Conservation (phyloP, 2,329 filamentous ascomycete species). For the Sporothrix phasma region DNA sequence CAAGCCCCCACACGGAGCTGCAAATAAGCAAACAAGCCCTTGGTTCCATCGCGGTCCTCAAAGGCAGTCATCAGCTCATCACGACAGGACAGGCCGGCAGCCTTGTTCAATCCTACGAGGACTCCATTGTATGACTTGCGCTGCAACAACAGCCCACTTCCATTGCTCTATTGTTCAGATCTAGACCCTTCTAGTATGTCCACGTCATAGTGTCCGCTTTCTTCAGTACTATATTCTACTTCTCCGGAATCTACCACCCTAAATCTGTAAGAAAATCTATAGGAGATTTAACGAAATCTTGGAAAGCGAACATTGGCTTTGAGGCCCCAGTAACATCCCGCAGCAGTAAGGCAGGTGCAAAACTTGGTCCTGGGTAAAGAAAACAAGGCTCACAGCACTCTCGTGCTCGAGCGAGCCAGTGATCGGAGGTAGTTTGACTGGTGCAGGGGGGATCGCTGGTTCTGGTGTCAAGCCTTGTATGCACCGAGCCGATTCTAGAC, state of each 20-base stretch:
- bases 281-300: not conserved
- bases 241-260: not conserved
- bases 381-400: too few species aligned
- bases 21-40: too few species aligned
- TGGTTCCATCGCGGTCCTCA: too few species aligned
- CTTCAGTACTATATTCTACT: not conserved
- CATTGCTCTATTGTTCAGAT: not conserved
- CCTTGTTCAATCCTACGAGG: too few species aligned
- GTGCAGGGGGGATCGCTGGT: not conserved
- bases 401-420: not conserved
- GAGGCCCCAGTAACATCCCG: not conserved
- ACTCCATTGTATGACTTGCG: too few species aligned
- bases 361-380: not conserved
- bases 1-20: too few species aligned
- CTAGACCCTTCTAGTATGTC: not conserved
- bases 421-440: not conserved
- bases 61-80: too few species aligned
- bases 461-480: not conserved
- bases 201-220: not conserved
- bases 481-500: not conserved
- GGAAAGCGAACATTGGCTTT: not conserved
- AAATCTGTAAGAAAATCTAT: not conserved
- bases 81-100: too few species aligned
- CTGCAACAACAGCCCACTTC: not conserved
- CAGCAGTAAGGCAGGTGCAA: not conserved